phyloP scores from a whole-genome alignment of 441 rosid species.

The Erodium moschatum region DNA sequence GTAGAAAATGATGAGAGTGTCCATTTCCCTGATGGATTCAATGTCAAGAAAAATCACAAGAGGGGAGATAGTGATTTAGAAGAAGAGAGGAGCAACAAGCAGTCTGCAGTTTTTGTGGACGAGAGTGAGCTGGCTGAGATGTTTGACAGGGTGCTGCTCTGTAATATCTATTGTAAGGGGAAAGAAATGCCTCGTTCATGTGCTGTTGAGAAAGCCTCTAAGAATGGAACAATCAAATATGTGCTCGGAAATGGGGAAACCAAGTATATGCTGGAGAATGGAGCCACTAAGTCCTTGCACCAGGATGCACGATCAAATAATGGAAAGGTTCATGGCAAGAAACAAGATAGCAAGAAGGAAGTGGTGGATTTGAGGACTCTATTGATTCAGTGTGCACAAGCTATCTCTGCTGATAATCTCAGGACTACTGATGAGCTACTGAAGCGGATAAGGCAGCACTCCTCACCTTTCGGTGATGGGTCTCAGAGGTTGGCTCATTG shows the following conservation, averaged over 20 bases:
- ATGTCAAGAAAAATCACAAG: slow-evolving; percentile 21
- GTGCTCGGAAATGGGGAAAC: slow-evolving; percentile 9
- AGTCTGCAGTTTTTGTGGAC: background rate
- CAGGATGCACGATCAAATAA: background rate
- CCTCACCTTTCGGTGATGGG: slow-evolving; percentile 1
- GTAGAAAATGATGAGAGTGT: background rate
- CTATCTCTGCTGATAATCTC: background rate
- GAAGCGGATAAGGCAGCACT: slow-evolving; percentile 7
- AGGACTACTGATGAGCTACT: background rate
- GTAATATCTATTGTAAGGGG: slow-evolving; percentile 7
- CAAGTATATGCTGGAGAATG: background rate
- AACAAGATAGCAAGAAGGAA: background rate
- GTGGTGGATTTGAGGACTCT: slow-evolving; percentile 6
- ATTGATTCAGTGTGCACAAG: slow-evolving; percentile 1
- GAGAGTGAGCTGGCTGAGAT: background rate
- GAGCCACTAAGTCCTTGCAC: background rate
- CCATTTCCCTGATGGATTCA: background rate
- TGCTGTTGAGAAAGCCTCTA: slow-evolving; percentile 5
- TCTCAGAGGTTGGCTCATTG: slow-evolving; percentile 8
- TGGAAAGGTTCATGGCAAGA: background rate
- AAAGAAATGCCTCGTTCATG: slow-evolving; percentile 8
- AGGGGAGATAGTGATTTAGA: slow-evolving; percentile 7
- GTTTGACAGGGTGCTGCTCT: background rate
- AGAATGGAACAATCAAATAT: slow-evolving; percentile 1
- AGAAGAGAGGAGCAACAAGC: slow-evolving; percentile 5